Evolutionary conservation across 179 eudicot species (phyloP).

Genomic region (Spergularia azorica): DNA sequence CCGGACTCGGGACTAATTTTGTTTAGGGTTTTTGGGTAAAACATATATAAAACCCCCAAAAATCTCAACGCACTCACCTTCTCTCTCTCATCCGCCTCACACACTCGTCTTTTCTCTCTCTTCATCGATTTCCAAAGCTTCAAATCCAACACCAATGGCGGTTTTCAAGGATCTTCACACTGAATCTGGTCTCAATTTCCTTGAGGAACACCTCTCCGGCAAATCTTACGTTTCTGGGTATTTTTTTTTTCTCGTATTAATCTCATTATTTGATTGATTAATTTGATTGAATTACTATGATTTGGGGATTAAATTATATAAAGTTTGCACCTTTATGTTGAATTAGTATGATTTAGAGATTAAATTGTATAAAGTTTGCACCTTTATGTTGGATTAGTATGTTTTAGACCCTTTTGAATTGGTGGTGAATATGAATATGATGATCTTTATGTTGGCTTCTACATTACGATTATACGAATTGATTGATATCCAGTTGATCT

Average conservation of each 20-base stretch:
- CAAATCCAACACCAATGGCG: slow-evolving; percentile 49
- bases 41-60: slow-evolving; percentile 7
- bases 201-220: slow-evolving; percentile 60
- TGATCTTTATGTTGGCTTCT: too few species aligned
- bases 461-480: too few species aligned
- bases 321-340: not conserved
- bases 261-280: not conserved
- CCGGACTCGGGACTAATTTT: too few species aligned
- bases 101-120: too few species aligned
- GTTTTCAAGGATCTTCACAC: slow-evolving; percentile 85
- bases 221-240: slow-evolving; percentile 80
- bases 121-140: not conserved
- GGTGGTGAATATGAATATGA: too few species aligned
- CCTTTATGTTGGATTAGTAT: not conserved
- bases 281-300: too few species aligned
- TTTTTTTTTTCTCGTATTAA: not conserved
- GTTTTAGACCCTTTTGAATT: too few species aligned
- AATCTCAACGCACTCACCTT: too few species aligned
- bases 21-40: slow-evolving; percentile 29
- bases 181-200: slow-evolving; percentile 78
- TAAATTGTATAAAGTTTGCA: not conserved
- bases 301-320: not conserved
- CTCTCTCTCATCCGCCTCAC: too few species aligned
- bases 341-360: not conserved
- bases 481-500: too few species aligned